Evolutionary conservation across 768 basidiomycete genomes (phyloP).

Genomic region (Hortiboletus campestris): DNA sequence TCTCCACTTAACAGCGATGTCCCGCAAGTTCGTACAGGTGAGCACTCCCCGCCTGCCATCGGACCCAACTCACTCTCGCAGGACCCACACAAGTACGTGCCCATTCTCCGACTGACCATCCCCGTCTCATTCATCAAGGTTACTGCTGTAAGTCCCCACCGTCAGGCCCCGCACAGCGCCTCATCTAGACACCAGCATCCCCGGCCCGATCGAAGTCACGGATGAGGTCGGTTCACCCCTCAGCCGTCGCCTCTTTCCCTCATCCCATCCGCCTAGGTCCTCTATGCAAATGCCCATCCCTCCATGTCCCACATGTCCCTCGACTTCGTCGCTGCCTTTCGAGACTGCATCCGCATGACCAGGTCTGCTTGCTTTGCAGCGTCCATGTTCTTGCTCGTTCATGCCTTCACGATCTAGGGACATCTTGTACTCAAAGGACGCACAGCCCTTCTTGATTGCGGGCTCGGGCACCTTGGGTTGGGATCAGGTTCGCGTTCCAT

Average conservation of each 20-base stretch:
- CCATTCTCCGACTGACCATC: conserved; percentile 22
- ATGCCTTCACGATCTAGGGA: conserved; percentile 40
- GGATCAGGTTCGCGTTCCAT: conserved; percentile 66
- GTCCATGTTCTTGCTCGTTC: neutral
- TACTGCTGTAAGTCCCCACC: conserved; percentile 42
- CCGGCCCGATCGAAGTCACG: conserved; percentile 62
- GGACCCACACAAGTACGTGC: conserved; percentile 50
- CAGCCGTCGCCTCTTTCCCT: neutral
- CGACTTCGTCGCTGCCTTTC: conserved; percentile 86
- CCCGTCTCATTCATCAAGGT: conserved; percentile 32
- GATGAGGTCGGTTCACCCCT: conserved; percentile 46
- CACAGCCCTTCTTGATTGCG: conserved; percentile 90
- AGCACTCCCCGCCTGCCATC: neutral
- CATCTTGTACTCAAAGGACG: conserved; percentile 73
- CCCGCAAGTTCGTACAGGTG: conserved; percentile 21
- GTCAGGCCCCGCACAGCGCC: neutral
- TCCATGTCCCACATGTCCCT: conserved; percentile 85
- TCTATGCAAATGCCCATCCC: conserved; percentile 92
- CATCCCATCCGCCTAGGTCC: conserved; percentile 49
- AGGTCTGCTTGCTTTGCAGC: conserved; percentile 38
- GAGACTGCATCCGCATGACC: conserved; percentile 85
- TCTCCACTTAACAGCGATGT: conserved; percentile 10
- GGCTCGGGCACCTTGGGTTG: conserved; percentile 96
- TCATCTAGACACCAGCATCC: conserved; percentile 41
- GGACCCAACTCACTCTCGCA: neutral